Evolutionary conservation across 2,329 filamentous ascomycete genomes (phyloP), one percentile per base, ranked within the genome.

Genomic region (Monilinia fructicola): DNA sequence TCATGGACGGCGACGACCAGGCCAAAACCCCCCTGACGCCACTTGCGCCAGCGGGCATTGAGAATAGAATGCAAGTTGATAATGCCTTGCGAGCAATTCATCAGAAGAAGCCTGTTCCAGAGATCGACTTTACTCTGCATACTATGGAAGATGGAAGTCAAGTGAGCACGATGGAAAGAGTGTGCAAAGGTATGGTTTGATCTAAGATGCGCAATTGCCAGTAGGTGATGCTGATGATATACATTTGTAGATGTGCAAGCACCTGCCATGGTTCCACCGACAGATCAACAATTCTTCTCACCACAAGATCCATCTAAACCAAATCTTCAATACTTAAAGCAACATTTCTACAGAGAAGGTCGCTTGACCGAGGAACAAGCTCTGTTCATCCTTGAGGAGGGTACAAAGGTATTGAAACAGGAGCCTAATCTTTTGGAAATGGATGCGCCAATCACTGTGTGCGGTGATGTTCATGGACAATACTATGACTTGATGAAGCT

Each of bases 401-500:
- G 94, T 69, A 93, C 92, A 66, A 91, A 97, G 78, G 81, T 99
- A 61, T 84, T 99, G 75, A 90, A 90, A 76, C 84, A 89, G 69
- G 95, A 99, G 81, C 94, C 95, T 71, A 99, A 98, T 79, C 83
- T 99, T 71, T 85, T 99, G 73, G 95, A 99, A 83, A 99, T 99
- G 95, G 95, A 99, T 79, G 95, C 95, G 52, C 95, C 95, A 69
- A 99, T 99, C 77, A 99, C 95, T 12, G 95, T 99, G 61, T 99
- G 95, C 76, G 95, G 95, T 77, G 95, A 99, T 76, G 93, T 99
- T 65, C 95, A 99, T 79, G 95, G 95, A 73, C 95, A 99, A 81
- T 99, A 98, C 82, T 99, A 97, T 79, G 95, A 99, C 79, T 81
- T 99, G 77, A 99, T 99, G 95, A 99, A 99, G 84, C 85, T 99